phyloP scores from a whole-genome alignment of 2,329 filamentous ascomycete species.

The Ceratocystis smalleyi region DNA sequence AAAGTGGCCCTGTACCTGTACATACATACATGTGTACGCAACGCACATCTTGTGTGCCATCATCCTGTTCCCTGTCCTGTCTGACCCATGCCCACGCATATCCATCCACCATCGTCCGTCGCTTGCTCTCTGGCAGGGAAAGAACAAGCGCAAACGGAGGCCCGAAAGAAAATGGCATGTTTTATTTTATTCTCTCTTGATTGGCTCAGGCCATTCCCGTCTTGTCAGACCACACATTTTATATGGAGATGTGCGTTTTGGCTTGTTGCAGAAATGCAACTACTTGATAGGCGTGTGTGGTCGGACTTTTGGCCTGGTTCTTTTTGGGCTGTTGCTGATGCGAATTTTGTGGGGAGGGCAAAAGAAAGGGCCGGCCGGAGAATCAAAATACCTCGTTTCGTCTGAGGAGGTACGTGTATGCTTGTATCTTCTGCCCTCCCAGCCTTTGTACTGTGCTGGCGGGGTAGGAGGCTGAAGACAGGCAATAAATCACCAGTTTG shows the following conservation, averaged over 20 bases:
- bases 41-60: background rate
- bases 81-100: background rate
- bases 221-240: slow-evolving; percentile 2
- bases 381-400: background rate
- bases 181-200: background rate
- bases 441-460: background rate
- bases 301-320: background rate
- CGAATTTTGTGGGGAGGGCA: background rate
- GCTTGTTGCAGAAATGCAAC: background rate
- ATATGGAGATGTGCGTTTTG: slow-evolving; percentile 1
- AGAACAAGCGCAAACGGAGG: slow-evolving; percentile 3
- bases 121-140: background rate
- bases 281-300: background rate
- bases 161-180: background rate
- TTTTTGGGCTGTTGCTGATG: background rate
- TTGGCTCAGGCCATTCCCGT: background rate
- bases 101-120: background rate
- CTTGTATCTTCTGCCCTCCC: background rate
- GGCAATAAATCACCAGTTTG: background rate
- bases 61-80: too few relatives aligned
- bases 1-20: background rate
- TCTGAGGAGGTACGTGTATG: background rate
- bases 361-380: background rate
- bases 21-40: background rate
- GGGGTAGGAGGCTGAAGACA: background rate